phyloP scores from a whole-genome alignment of 2,329 filamentous ascomycete species.

The Graphilbum ipis-grandicollis region DNA sequence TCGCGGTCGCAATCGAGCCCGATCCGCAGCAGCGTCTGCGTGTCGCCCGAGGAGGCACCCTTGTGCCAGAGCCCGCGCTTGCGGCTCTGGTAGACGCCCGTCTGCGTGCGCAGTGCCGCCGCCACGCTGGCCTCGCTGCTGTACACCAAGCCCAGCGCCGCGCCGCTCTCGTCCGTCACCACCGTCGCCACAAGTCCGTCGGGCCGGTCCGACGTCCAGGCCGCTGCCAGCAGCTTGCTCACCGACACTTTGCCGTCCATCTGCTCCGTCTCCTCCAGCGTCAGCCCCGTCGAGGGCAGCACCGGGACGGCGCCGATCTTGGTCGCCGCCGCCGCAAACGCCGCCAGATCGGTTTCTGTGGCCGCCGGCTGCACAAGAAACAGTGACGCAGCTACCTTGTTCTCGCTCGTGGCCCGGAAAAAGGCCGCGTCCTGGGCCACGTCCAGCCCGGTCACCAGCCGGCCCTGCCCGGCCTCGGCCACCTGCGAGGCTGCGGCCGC shows the following conservation, averaged over 20 bases:
- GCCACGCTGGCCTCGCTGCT: slow-evolving; percentile 81
- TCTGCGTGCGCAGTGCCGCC: slow-evolving; percentile 63
- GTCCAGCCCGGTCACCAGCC: slow-evolving; percentile 36
- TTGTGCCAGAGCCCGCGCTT: slow-evolving; percentile 96
- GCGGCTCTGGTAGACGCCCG: slow-evolving; percentile 85
- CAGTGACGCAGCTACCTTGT: slow-evolving; percentile 27
- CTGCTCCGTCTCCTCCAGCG: slow-evolving; percentile 31
- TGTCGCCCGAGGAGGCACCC: slow-evolving; percentile 84
- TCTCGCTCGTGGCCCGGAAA: no score
- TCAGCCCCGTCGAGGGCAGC: slow-evolving; percentile 52
- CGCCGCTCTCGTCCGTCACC: slow-evolving; percentile 74
- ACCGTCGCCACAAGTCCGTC: slow-evolving; percentile 81
- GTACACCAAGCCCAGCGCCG: slow-evolving; percentile 80
- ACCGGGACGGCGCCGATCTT: slow-evolving; percentile 49
- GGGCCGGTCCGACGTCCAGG: slow-evolving; percentile 63
- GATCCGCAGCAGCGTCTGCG: slow-evolving; percentile 72
- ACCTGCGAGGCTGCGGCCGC: slow-evolving; percentile 19
- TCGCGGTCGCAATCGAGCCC: slow-evolving; percentile 88
- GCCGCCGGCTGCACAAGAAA: slow-evolving; percentile 31
- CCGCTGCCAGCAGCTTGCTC: slow-evolving; percentile 52
- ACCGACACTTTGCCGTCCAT: slow-evolving; percentile 41
- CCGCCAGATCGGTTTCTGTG: slow-evolving; percentile 20
- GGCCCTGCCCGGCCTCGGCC: slow-evolving; percentile 24
- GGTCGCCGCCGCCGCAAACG: slow-evolving; percentile 28
- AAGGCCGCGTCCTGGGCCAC: no score